Conservation (phyloP, 2,329 filamentous ascomycete species). For the Orbilia oligospora region DNA sequence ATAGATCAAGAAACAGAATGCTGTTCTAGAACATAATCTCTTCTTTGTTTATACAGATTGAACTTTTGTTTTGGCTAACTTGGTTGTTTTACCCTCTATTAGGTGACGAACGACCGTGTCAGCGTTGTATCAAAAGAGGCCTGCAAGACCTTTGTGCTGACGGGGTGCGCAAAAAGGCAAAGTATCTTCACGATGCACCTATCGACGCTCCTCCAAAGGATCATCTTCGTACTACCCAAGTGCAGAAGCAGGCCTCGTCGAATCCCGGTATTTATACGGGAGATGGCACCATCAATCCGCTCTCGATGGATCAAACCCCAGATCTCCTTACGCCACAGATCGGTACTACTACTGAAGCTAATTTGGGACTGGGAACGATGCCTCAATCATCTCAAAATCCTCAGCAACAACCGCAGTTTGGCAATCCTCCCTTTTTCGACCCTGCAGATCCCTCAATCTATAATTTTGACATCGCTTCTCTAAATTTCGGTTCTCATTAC, state of each 20-base stretch:
- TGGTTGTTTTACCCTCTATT: conserved; percentile 58
- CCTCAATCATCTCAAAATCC: conserved; percentile 63
- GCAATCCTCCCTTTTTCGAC: conserved; percentile 78
- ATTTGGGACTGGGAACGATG: conserved; percentile 56
- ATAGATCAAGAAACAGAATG: conserved; percentile 55
- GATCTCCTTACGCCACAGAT: conserved; percentile 66
- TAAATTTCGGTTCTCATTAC: conserved; percentile 97
- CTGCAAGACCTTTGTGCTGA: conserved; percentile 93
- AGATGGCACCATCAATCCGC: conserved; percentile 64
- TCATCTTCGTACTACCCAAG: conserved; percentile 62
- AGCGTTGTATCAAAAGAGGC: conserved; percentile 92
- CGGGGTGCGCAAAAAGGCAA: conserved; percentile 97
- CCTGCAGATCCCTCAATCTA: conserved; percentile 92
- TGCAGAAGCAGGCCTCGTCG: conserved; percentile 43
- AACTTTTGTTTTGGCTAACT: conserved; percentile 43
- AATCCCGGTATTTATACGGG: conserved; percentile 61
- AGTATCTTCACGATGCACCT: conserved; percentile 96
- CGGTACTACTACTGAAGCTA: conserved; percentile 49
- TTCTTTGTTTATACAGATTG: conserved; percentile 2
- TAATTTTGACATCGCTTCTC: conserved; percentile 93
- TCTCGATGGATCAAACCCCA: conserved; percentile 62
- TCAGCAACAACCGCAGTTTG: conserved; percentile 69
- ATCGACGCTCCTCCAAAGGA: conserved; percentile 67
- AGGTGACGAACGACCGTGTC: conserved; percentile 96
- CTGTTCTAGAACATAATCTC: conserved; percentile 48